phyloP scores from a whole-genome alignment of 768 basidiomycete genomes.

The Guyanaporus albipodus region DNA sequence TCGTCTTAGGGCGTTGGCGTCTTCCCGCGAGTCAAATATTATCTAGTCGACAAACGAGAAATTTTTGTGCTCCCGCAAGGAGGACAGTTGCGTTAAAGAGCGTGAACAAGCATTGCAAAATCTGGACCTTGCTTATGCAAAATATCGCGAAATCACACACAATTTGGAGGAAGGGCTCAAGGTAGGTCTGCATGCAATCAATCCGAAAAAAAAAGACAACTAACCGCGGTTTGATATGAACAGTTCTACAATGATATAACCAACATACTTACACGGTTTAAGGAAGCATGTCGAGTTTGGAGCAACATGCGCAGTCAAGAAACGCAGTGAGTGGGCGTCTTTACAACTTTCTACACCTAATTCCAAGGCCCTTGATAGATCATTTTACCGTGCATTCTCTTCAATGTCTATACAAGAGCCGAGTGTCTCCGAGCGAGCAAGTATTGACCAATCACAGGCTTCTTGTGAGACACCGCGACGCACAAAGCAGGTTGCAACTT shows the following conservation, averaged over 20 bases:
- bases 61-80: constrained; percentile 74
- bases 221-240: not conserved
- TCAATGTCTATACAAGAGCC: constrained; percentile 33
- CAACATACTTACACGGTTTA: constrained; percentile 67
- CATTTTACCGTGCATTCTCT: constrained; percentile 19
- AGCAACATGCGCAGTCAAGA: constrained; percentile 67
- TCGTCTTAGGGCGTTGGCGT: constrained; percentile 11
- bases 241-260: constrained; percentile 91
- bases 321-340: constrained; percentile 51
- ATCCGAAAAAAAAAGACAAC: not conserved
- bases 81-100: constrained; percentile 72
- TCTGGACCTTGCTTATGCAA: constrained; percentile 81
- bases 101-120: constrained; percentile 79
- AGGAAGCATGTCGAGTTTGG: constrained; percentile 74
- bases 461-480: constrained; percentile 12
- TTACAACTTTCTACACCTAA: not conserved
- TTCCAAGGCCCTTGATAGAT: constrained; percentile 7
- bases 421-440: constrained; percentile 3
- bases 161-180: constrained; percentile 90
- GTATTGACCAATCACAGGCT: not conserved
- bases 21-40: not conserved
- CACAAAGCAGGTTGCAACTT: constrained; percentile 31
- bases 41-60: constrained; percentile 59
- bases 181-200: constrained; percentile 34
- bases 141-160: constrained; percentile 77